These are phyloP conservation scores for Schizochytrium sp. DNA, from an alignment of 108 stramenopile species.

Conservation along the genomic window DNA sequence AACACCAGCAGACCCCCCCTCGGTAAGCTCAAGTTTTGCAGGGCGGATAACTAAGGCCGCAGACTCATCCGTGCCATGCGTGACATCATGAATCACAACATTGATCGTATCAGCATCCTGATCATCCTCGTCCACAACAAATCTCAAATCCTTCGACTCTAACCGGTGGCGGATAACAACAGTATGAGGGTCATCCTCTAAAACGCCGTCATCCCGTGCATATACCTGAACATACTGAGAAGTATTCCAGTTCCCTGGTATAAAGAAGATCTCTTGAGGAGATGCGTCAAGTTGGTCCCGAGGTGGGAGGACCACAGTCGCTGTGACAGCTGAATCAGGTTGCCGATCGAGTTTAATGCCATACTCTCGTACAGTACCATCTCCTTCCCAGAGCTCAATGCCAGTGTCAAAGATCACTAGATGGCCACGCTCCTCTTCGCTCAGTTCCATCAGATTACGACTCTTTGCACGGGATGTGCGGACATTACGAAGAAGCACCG, in stretches of 20 bases:
- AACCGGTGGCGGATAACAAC: neutral
- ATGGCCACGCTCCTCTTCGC: constrained; percentile 18
- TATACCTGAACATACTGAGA: constrained; percentile 43
- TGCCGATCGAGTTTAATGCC: constrained; percentile 7
- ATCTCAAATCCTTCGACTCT: neutral
- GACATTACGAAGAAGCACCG: neutral
- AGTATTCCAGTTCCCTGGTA: constrained; percentile 16
- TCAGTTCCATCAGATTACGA: neutral
- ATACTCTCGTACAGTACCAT: constrained; percentile 1
- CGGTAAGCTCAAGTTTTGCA: neutral
- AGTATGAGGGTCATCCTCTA: constrained; percentile 50
- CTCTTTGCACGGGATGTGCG: neutral
- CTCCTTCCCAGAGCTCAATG: constrained; percentile 31
- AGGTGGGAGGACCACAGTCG: neutral
- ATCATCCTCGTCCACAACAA: constrained; percentile 9
- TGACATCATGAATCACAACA: neutral
- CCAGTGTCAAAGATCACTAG: neutral
- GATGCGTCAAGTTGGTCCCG: constrained; percentile 45
- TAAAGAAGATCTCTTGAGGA: constrained; percentile 26
- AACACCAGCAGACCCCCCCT: constrained; percentile 36
- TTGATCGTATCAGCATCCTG: constrained; percentile 5
- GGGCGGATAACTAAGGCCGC: constrained; percentile 14
- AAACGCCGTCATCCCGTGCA: constrained; percentile 30
- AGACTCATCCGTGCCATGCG: neutral
- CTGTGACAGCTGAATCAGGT: constrained; percentile 25